Percentiles rank a stretch among this genome's conserved stretches.
These are phyloP conservation scores for Acorus gramineus DNA, from an alignment of 106 monocot genomes.

Conservation along the genomic window DNA sequence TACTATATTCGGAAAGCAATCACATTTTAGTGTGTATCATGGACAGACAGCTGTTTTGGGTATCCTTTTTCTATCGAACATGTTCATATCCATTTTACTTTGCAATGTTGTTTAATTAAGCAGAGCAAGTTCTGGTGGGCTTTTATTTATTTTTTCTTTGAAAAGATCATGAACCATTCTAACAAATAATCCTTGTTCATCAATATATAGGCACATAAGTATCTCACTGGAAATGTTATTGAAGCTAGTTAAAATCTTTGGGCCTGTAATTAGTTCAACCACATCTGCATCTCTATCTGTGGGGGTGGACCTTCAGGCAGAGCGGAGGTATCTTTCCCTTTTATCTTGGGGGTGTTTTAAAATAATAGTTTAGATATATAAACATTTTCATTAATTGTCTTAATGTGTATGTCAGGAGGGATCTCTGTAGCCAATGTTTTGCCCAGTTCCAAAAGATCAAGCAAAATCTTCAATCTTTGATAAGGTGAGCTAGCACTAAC, in stretches of 20 bases:
- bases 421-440: background rate
- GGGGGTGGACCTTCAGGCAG: conserved; percentile 75
- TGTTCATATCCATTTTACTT: no score
- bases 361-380: background rate
- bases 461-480: no score
- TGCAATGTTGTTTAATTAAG: no score
- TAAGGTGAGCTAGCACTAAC: no score
- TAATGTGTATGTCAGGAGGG: background rate
- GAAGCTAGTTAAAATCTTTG: conserved; percentile 69
- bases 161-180: no score
- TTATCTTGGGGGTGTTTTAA: background rate
- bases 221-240: conserved; percentile 68
- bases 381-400: background rate
- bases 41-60: no score
- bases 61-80: no score
- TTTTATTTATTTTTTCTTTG: no score
- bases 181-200: no score
- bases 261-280: conserved; percentile 48
- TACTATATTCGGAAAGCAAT: no score
- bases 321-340: conserved; percentile 43
- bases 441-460: background rate
- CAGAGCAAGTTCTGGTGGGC: no score
- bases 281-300: conserved; percentile 38
- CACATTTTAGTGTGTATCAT: no score
- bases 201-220: conserved; percentile 33